phyloP scores from a whole-genome alignment of 179 eudicot genomes.

The Beta macrorhiza region DNA sequence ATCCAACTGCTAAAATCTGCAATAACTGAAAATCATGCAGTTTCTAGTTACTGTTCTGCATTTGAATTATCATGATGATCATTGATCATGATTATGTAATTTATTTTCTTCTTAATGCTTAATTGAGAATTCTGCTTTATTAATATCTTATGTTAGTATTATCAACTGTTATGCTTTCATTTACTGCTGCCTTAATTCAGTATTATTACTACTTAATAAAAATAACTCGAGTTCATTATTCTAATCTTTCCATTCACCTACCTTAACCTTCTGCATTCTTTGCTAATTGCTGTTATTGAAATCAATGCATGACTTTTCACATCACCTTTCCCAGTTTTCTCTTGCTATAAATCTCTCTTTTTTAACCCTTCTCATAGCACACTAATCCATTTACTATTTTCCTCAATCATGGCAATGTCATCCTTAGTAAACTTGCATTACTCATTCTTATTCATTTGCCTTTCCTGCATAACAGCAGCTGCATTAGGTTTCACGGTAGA shows the following conservation, averaged over 20 bases:
- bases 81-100: constrained; percentile 16
- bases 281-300: background rate
- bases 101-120: constrained; percentile 13
- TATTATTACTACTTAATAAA: background rate
- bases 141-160: background rate
- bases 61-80: background rate
- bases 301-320: background rate
- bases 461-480: background rate
- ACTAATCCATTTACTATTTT: background rate
- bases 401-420: constrained; percentile 12
- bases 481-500: constrained; percentile 38
- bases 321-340: background rate
- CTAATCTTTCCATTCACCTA: background rate
- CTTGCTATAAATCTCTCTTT: background rate
- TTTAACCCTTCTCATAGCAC: background rate
- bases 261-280: constrained; percentile 14
- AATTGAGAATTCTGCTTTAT: constrained; percentile 17
- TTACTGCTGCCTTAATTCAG: constrained; percentile 3
- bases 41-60: background rate
- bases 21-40: constrained; percentile 17
- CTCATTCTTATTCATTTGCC: constrained; percentile 17
- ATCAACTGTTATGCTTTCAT: background rate
- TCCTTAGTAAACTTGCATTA: background rate
- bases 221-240: background rate
- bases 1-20: constrained; percentile 39